These are phyloP conservation scores for Globisporangium abappressorium DNA, from an alignment of 352 stramenopile species.

Conservation along the genomic window DNA sequence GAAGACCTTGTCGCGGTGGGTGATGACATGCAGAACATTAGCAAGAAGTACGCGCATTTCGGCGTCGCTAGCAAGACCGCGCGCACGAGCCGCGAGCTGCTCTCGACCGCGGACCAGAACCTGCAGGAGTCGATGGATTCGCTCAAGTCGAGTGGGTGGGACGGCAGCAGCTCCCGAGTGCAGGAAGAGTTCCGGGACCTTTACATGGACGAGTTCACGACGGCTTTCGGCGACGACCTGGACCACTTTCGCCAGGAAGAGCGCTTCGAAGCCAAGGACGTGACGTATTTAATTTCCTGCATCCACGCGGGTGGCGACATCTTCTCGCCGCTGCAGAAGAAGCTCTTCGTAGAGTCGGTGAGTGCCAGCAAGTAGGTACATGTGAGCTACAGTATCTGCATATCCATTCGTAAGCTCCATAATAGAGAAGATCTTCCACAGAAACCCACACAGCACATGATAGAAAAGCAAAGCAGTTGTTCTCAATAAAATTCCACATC, in stretches of 20 bases:
- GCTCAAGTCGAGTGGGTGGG: constrained; percentile 15
- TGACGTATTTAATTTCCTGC: constrained; percentile 88
- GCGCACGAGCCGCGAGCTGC: constrained; percentile 48
- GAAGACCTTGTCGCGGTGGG: constrained; percentile 55
- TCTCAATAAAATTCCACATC: constrained; percentile 10
- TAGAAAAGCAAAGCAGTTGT: constrained; percentile 9
- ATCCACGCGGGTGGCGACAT: constrained; percentile 79
- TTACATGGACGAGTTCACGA: constrained; percentile 86
- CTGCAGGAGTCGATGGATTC: constrained; percentile 28
- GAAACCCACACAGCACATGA: background rate
- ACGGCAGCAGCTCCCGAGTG: constrained; percentile 16
- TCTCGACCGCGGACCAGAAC: constrained; percentile 46
- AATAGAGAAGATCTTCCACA: background rate
- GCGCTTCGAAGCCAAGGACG: constrained; percentile 83
- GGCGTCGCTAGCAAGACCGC: constrained; percentile 50
- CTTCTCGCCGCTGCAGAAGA: constrained; percentile 80
- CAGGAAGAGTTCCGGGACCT: constrained; percentile 66
- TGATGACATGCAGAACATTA: constrained; percentile 43
- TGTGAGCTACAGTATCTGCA: background rate
- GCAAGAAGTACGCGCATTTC: constrained; percentile 45
- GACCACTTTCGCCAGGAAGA: constrained; percentile 85
- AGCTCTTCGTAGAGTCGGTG: constrained; percentile 74
- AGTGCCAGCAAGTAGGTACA: constrained; percentile 14
- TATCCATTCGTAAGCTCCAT: background rate
- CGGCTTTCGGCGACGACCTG: constrained; percentile 79